Evolutionary conservation across 1,284 basidiomycete species (phyloP).

Genomic region (Cryptococcus sp.): DNA sequence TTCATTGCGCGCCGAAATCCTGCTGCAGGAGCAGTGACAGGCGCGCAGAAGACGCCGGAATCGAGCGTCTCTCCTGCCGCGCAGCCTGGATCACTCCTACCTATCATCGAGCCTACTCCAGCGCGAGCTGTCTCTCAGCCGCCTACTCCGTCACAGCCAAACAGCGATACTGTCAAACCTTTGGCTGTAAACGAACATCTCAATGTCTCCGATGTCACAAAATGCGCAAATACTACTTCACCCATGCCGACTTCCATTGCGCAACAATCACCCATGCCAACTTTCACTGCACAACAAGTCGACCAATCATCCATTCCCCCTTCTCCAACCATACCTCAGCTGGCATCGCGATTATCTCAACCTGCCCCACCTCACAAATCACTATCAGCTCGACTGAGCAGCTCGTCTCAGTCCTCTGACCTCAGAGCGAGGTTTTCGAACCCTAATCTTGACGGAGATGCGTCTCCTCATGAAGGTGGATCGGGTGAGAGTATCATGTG

Average conservation of each 20-base stretch:
- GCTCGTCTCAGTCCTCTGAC: background rate
- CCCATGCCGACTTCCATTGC: background rate
- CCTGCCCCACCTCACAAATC: background rate
- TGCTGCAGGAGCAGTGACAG: background rate
- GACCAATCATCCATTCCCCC: background rate
- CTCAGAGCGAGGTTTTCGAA: slow-evolving; percentile 1
- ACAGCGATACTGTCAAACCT: background rate
- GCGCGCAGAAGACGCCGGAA: background rate
- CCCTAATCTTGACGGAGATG: background rate
- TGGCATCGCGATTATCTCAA: background rate
- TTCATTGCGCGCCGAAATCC: slow-evolving; percentile 9
- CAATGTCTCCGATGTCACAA: no score
- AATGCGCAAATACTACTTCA: background rate
- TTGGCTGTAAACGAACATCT: background rate
- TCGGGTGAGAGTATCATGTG: background rate
- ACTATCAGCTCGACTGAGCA: background rate
- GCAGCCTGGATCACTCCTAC: background rate
- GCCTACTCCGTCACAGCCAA: background rate
- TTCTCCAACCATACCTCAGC: background rate
- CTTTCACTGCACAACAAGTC: background rate
- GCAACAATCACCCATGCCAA: background rate
- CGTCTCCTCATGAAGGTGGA: background rate
- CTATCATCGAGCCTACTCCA: background rate
- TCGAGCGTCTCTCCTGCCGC: background rate
- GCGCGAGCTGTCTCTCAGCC: background rate